Base-by-base conservation (phyloP, 768 basidiomycete genomes). In the Naganishia vaughanmartiniae region DNA sequence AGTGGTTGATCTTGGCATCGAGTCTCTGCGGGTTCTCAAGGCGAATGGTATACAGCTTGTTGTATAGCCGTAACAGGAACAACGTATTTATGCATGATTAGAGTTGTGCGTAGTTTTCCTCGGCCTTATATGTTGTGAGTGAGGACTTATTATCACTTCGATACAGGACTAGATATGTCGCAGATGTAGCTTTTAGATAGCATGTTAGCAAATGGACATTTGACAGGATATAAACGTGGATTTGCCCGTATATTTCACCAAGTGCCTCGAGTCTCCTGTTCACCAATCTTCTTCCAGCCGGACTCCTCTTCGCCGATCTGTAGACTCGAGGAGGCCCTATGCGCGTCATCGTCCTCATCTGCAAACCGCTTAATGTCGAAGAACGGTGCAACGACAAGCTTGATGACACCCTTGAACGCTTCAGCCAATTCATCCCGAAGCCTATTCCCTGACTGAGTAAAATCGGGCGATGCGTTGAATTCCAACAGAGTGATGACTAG, bases 391-490 rank as follows among this genome's bases (percentile, higher is more conserved):
- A 95, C 85, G 74, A 88, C 89, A 30, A 87, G 84, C 72, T 85
- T 82, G 0, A 87, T 87, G 21, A 91, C 89, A 0, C 87, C 85
- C 39, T 83, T 82, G 82, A 96, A 95, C 66, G 96, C 83, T 73
- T 90, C 89, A 74, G 89, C 87, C 66, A 96, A 82, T 54, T 93
- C 87, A 86, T 90, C 90, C 21, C 87, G 86, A 42, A 97, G 82
- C 33, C 92, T 85, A 42, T 88, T 85, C 0, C 94, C 96, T 0
- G 94, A 94, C 67, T 95, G 86, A 76, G 93, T 91, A 70, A 98
- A 95, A 54, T 96, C 96, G 0, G 96, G 95, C 73, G 94, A 93
- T 7, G 95, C 88, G 78, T 99, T 99, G 76, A 95, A 85, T 81
- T 98, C 96, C 34, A 97, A 84, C 1, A 97, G 83, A 67, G 89